phyloP scores from a whole-genome alignment of 257 asterid genomes.

The Linaria vulgaris region DNA sequence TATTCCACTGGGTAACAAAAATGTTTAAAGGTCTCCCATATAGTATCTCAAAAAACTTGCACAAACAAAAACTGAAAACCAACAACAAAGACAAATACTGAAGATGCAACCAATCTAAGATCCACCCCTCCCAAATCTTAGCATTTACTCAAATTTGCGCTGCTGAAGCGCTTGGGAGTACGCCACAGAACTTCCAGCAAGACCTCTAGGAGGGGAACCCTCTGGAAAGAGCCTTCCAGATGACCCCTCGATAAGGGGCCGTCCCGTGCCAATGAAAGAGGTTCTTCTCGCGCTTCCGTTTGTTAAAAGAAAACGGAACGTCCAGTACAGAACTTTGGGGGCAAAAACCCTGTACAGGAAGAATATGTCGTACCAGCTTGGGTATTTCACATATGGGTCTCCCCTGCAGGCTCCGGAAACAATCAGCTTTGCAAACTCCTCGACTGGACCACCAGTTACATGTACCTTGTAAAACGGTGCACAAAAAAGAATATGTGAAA shows the following conservation, averaged over 20 bases:
- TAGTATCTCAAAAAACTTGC: neutral
- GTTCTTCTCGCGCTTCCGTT: conserved; percentile 51
- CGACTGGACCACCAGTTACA: conserved; percentile 69
- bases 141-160: conserved; percentile 38
- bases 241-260: conserved; percentile 53
- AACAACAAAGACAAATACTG: neutral
- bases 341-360: conserved; percentile 74
- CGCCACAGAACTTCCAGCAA: conserved; percentile 30
- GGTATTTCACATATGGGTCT: conserved; percentile 73
- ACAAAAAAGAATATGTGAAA: neutral
- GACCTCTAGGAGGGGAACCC: conserved; percentile 35
- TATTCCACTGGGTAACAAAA: conserved; percentile 20
- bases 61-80: neutral
- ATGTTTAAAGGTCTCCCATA: conserved; percentile 2
- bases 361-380: conserved; percentile 85
- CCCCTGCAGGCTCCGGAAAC: conserved; percentile 82
- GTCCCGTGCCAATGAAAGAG: conserved; percentile 74
- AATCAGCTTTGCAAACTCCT: conserved; percentile 75
- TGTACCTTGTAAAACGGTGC: conserved; percentile 43
- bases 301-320: conserved; percentile 56
- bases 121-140: neutral
- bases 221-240: conserved; percentile 29
- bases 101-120: neutral
- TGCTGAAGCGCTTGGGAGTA: conserved; percentile 30
- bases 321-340: conserved; percentile 78